Evolutionary conservation across 768 basidiomycete genomes (phyloP), one percentile per base, ranked within the genome.

Genomic region (Lentinus tigrinus): DNA sequence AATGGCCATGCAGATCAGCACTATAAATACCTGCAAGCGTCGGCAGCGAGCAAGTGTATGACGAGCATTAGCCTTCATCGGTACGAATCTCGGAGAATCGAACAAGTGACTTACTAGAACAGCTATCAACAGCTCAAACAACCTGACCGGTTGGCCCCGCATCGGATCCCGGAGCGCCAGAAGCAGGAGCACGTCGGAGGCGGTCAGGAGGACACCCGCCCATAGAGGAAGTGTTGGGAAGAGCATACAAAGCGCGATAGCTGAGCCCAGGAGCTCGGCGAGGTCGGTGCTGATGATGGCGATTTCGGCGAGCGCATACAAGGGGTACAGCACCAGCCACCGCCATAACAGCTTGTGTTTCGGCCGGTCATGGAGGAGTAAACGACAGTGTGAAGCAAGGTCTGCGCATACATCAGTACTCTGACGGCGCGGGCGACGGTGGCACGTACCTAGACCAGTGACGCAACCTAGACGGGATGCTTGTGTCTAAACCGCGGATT

Each of bases 401-500:
- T 83, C 81, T 75, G 51, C 17, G 56, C 7, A 4, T 5, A 36
- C 31, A 17, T 13, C 14, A 3, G 31, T 23, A 21, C 11, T 49
- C 9, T 5, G 27, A 48, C 17, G 44, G 3, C 6, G 21, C 19
- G 23, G 43, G 23, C 13, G 43, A 34, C 21, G 34, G 47, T 24
- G 16, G 4, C 23, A 72, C 75, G 69, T 71, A 89, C 90, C 88
- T 19, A 91, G 77, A 7, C 90, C 90, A 0, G 90, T 92, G 23
- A 92, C 89, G 60, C 86, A 85, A 24, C 95, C 95, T 2, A 98
- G 75, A 61, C 89, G 80, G 44, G 88, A 84, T 5, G 93, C 86
- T 42, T 95, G 80, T 24, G 89, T 81, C 89, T 91, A 55, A 9
- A 23, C 1, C 16, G 44, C 39, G n/a, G 37, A 10, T 26, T 55